Conservation (phyloP, 2,329 filamentous ascomycete species). For the Alternaria atra region DNA sequence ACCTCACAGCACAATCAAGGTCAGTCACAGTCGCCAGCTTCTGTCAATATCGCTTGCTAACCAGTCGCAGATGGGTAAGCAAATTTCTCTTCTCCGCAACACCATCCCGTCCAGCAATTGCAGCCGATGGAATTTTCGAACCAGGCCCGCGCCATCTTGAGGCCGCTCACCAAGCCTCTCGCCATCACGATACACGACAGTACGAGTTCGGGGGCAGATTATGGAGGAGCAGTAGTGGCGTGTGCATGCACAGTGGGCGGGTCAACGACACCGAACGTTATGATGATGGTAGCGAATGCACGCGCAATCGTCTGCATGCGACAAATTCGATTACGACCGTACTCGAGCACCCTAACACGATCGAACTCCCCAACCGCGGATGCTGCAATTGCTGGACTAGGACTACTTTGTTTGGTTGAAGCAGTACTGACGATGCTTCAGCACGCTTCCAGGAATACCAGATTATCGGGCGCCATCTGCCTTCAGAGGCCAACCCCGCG, state of each 20-base stretch:
- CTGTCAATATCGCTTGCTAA: constrained; percentile 31
- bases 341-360: neutral
- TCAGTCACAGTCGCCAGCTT: constrained; percentile 47
- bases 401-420: constrained; percentile 3
- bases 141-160: constrained; percentile 25
- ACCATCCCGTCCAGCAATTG: constrained; percentile 43
- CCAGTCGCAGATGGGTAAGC: constrained; percentile 70
- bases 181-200: constrained; percentile 10
- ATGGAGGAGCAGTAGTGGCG: neutral
- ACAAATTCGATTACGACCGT: neutral
- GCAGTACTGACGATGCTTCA: constrained; percentile 58
- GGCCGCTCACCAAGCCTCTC: neutral
- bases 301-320: constrained; percentile 5
- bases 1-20: constrained; percentile 64
- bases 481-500: constrained; percentile 94
- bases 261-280: neutral
- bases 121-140: constrained; percentile 38
- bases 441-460: constrained; percentile 99
- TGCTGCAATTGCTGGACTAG: constrained; percentile 44
- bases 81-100: constrained; percentile 34
- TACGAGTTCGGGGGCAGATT: neutral
- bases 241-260: neutral
- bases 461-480: constrained; percentile 99
- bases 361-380: neutral
- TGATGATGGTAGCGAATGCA: constrained; percentile 3